Evolutionary conservation across 768 basidiomycete species (phyloP), one percentile per base, ranked within the genome.

Genomic region (Serpula lacrymans): DNA sequence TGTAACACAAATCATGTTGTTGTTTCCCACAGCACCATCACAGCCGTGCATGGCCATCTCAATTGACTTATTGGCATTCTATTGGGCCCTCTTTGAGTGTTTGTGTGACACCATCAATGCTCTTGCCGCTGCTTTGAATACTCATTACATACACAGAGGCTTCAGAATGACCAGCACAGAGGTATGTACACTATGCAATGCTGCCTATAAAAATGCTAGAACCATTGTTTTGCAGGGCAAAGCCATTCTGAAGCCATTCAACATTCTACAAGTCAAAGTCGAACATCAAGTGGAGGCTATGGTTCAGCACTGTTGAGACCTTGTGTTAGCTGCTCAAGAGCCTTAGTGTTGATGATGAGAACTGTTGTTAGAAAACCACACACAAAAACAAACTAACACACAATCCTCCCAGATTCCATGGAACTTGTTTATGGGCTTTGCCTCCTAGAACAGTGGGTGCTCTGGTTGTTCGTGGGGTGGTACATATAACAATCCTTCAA

Each of bases 41-140:
- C 37, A 43, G 22, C 47, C 52, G 4, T 31, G 46, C 8, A 22
- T 43, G 12, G 46, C 43, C 9, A 39, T 54, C 20, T 52, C 51
- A 1, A 52, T 65, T 17, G 51, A 60, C 8, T 48, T 65, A 2
- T 42, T 67, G 2, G 48, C 59, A 7, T 62, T 66, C 38, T 65
- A 62, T 41, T 37, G 43, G 1, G 55, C 56, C 3, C 36, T 65
- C 2, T 68, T 67, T 41, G 59, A 66, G 39, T 48, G 53, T 0
- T 63, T 64, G 4, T 65, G 62, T 16, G 58, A 68, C 41, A 63
- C 65, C 3, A 48, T 68, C 26, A 53, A 57, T 29, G 59, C 63
- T 0, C 31, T 67, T 20, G 49, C 65, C 0, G 29, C 32, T 9
- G 64, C 63, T 0, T 46, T 68, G 3, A 57, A 55, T 20, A 51